Evolutionary conservation across 2,329 filamentous ascomycete genomes (phyloP), one percentile per base, ranked within the genome.

Genomic region (Delphinella strobiligena): DNA sequence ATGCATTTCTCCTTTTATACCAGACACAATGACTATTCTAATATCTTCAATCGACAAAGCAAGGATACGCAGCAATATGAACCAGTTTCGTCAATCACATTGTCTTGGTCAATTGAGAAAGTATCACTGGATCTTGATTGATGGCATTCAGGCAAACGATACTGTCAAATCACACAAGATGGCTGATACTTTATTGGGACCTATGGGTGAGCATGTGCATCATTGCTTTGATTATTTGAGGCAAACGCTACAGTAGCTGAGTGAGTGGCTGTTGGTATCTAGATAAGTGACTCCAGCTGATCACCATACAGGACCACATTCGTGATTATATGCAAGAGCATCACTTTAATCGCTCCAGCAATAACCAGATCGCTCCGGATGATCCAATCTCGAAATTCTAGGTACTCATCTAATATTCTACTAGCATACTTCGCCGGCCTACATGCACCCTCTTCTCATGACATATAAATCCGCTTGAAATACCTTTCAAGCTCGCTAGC

Each of bases 81-180:
- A n/a, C n/a, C n/a, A n/a, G n/a, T 60, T 54, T 47, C 56, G 60
- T 41, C 54, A 59, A 37, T 42, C 60, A 29, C 56, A 60, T 41
- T 60, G 58, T 37, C 49, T 60, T 2, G 36, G 41, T 12, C 50
- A 55, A 32, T 50, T 60, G 22, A 50, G 56, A 3, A 52, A 45
- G 2, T 52, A 53, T 36, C 42, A 48, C 16, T 54, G 47, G 38
- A 45, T 46, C 12, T 44, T 56, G 31, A 35, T 54, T 8, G 51
- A 51, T 5, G 38, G 38, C 11, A 34, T 51, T 17, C 45, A 49
- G 8, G 41, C 39, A 18, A 49, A 47, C 30, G 45, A 47, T 19
- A 34, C 46, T 7, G 29, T 47, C 2, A 31, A 54, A 31, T 40
- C 54, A 14, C 40, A 36, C 24, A 45, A 47, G 1, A 45, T 50